Evolutionary conservation across 2,329 filamentous ascomycete genomes (phyloP), one percentile per base, ranked within the genome.

Genomic region (Raffaelea arxii): DNA sequence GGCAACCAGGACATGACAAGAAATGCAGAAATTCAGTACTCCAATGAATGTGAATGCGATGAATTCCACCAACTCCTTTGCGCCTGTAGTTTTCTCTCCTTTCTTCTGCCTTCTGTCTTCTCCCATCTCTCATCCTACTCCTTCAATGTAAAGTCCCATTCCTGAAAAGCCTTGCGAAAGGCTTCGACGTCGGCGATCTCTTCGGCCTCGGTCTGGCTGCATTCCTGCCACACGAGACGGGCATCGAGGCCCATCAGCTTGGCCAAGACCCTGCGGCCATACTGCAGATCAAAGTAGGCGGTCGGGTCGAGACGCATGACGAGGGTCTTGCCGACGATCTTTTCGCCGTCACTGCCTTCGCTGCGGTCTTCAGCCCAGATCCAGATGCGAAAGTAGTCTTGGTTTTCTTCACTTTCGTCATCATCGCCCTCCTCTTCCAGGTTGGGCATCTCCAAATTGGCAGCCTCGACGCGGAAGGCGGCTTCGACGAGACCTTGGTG

Each of bases 281-380:
- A 97, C 60, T 97, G 91, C 40, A 96, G 66, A 59, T 95, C 89
- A 61, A 98, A 97, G 14, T 84, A 78, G 52, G 84, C 77, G 18
- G 78, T 80, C 23, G 80, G 69, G 49, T 82, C 77, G 9, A 96
- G 73, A 6, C 79, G 79, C 68, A 97, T 77, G 45, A 90, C 73
- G 48, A 96, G 69, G 47, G 79, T 81, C 54, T 81, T 82, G 51
- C 85, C 79, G 59, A 78, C 72, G 53, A 79, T 74, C 46, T 59
- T 59, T 11, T 57, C 59, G 37, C 61, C 21, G 14, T 24, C 25
- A 35, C 2, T 41, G 3, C 6, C 32, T 4, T 24, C 41, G 22
- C 11, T 6, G 9, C n/a, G 38, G 25, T 46, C 32, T 18, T 36
- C 32, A 16, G 32, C 7, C 7, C 5, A 36, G 14, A 36, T 6